phyloP scores from a whole-genome alignment of 192 early-diverging fungal genomes.

The Backusella macrospora region DNA sequence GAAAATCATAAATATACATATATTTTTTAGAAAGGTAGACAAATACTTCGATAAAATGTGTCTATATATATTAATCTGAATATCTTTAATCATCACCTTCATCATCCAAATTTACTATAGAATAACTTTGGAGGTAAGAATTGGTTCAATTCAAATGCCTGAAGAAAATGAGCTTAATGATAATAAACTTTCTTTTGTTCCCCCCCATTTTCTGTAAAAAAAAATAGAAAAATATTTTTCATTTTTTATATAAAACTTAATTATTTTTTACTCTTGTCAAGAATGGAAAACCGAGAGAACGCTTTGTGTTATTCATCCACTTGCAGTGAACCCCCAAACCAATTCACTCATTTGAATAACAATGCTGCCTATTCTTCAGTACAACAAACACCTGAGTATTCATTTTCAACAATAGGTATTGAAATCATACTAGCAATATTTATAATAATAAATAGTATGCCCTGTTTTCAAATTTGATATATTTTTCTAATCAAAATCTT shows the following conservation, averaged over 20 bases:
- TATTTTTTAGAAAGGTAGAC: background rate
- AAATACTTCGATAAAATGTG: background rate
- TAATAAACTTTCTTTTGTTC: background rate
- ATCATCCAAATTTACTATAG: background rate
- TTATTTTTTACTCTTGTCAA: constrained; percentile 4
- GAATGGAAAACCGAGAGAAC: background rate
- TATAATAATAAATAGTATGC: background rate
- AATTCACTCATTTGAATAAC: background rate
- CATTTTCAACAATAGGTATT: constrained; percentile 3
- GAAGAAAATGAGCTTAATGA: background rate
- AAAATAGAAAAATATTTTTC: background rate
- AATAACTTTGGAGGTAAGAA: background rate
- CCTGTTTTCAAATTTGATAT: background rate
- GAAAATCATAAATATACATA: background rate
- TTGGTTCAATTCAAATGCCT: background rate
- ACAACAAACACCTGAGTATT: background rate
- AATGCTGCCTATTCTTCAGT: background rate
- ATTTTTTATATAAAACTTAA: background rate
- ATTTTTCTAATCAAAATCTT: background rate
- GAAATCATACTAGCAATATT: background rate
- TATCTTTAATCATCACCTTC: background rate
- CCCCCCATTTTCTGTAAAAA: background rate
- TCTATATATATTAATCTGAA: background rate
- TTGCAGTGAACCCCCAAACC: background rate
- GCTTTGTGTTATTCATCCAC: background rate